Evolutionary conservation across 768 basidiomycete genomes (phyloP).

Genomic region (Polyporus arcularius): DNA sequence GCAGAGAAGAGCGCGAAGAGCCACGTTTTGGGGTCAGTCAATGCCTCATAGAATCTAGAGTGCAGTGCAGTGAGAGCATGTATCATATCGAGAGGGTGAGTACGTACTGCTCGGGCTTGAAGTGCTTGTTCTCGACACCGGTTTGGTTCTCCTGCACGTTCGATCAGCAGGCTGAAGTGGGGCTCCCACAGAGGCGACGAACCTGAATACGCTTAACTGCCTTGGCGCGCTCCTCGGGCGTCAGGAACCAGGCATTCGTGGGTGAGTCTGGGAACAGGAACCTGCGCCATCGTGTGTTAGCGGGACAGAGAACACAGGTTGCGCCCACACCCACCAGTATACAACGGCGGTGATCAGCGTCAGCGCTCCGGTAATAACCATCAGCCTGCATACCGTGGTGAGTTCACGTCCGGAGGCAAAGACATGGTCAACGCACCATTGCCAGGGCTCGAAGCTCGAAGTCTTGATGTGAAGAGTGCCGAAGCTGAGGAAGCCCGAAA

Average conservation of each 20-base stretch:
- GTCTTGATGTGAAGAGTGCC: conserved; percentile 65
- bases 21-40: conserved; percentile 74
- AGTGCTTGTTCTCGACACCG: conserved; percentile 79
- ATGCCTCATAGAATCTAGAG: conserved; percentile 64
- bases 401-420: background rate
- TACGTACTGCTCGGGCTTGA: conserved; percentile 77
- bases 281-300: conserved; percentile 35
- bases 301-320: too few relatives aligned
- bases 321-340: conserved; percentile 47
- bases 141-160: conserved; percentile 65
- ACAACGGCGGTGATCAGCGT: conserved; percentile 52
- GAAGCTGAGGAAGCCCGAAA: conserved; percentile 69
- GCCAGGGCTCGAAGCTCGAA: conserved; percentile 63
- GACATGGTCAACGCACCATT: conserved; percentile 46
- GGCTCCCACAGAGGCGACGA: background rate
- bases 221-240: conserved; percentile 57
- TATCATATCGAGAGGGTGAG: background rate
- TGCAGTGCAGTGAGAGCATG: background rate
- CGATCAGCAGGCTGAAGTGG: background rate
- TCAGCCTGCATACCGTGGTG: conserved; percentile 44
- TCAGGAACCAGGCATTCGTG: conserved; percentile 74
- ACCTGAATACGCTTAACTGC: conserved; percentile 70
- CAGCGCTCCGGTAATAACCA: conserved; percentile 66
- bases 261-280: conserved; percentile 77
- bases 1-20: conserved; percentile 70